These are phyloP conservation scores for Gossypium thurberi DNA, from an alignment of 345 rosid species.

Conservation along the genomic window DNA sequence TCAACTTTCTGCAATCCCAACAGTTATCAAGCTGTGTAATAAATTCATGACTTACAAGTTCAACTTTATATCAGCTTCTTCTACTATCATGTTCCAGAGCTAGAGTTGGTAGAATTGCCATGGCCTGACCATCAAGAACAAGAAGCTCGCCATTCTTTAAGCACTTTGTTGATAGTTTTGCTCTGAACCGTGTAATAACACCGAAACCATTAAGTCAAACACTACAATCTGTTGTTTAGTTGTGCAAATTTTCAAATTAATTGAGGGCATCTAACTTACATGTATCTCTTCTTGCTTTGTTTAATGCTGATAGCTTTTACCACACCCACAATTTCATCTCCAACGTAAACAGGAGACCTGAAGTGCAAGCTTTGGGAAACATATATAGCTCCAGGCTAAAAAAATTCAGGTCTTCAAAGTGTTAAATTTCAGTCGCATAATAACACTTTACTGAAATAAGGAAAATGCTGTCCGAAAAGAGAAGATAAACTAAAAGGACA, in stretches of 20 bases:
- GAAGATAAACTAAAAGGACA: neutral
- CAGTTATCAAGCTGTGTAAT: neutral
- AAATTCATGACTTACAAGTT: neutral
- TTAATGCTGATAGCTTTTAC: constrained; percentile 48
- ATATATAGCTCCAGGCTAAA: constrained; percentile 82
- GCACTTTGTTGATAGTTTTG: constrained; percentile 73
- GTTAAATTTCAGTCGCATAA: neutral
- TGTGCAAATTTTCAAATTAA: neutral
- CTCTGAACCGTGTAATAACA: constrained; percentile 31
- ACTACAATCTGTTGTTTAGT: neutral
- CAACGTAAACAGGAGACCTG: constrained; percentile 62
- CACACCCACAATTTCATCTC: constrained; percentile 56
- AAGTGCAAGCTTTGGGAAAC: constrained; percentile 76
- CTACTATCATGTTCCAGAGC: constrained; percentile 16
- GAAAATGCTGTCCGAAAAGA: neutral
- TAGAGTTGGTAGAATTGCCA: constrained; percentile 49
- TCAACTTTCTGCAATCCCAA: neutral
- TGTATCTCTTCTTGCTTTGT: constrained; percentile 46
- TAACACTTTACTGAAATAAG: neutral
- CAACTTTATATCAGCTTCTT: neutral
- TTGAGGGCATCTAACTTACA: constrained; percentile 36
- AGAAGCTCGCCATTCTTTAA: constrained; percentile 47
- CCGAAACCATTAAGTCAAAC: neutral
- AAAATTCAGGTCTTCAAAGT: neutral
- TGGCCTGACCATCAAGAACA: constrained; percentile 73